Base-by-base conservation (phyloP, 2,329 filamentous ascomycete species). In the Fonsecaea pugnacius region DNA sequence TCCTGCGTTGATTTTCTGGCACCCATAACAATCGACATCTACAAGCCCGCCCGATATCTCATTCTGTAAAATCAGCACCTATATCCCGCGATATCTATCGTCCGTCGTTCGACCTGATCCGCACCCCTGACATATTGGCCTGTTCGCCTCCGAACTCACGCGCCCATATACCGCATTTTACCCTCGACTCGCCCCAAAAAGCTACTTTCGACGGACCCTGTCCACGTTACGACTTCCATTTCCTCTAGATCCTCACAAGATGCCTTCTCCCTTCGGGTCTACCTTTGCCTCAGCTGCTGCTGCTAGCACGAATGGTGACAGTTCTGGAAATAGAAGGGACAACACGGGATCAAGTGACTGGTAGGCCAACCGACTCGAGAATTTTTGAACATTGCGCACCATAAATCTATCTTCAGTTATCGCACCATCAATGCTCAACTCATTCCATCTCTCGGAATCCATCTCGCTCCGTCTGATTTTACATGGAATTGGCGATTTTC, bases 241-340 rank as follows among this genome's bases (percentile, higher is more conserved):
- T 38, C 57, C 52, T 33, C 46, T 16, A 35, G 16, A 16, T n/a
- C 24, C 30, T 40, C 51, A 36, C 61, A 78, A 71, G 73, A 85
- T 92, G 89, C 86, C 89, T 81, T 87, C 88, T 76, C 88, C 90
- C 81, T 85, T 92, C 78, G 88, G 89, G 73, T 91, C 90, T 72
- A 92, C 89, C 83, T 93, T 93, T 80, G 90, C 90, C 76, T 92
- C 90, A 75, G 90, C 90, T 73, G 90, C 90, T 73, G 90, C 90
- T 72, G 90, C 90, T 76, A 90, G 90, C 78, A 89, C 91, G 78
- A 88, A 84, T 73, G 80, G 78, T 82, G 76, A 87, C 51, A 63
- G 21, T 76, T 77, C 76, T 81, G 72, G 84, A 83, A 80, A 79
- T 78, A 79, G 85, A 83, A 75, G 79, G 77, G 77, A 86, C 84